Evolutionary conservation across 495 filamentous ascomycete species (phyloP).

Genomic region (Penicillium salamii): DNA sequence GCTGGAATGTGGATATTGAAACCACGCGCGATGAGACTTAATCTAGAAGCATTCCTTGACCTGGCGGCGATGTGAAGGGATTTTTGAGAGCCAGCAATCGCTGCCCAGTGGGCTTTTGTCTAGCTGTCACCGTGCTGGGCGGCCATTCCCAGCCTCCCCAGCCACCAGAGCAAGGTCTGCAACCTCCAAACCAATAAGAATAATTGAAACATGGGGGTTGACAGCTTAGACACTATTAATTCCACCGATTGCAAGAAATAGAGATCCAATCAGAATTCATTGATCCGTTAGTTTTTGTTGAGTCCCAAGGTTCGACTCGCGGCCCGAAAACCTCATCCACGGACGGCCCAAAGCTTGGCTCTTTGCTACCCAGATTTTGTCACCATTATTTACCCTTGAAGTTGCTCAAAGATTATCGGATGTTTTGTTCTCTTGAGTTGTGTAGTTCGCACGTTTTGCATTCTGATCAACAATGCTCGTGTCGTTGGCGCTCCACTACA

Average conservation of each 20-base stretch:
- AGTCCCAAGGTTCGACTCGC: constrained; percentile 3
- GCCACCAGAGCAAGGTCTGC: constrained; percentile 17
- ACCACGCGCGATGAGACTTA: constrained; percentile 14
- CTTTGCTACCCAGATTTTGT: not conserved
- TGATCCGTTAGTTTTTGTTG: not conserved
- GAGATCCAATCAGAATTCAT: constrained; percentile 7
- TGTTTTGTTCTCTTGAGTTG: too few species aligned
- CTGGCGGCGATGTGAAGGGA: constrained; percentile 13
- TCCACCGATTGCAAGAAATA: constrained; percentile 11
- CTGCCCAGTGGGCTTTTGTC: constrained; percentile 23
- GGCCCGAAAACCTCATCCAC: constrained; percentile 8
- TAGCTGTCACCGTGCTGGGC: constrained; percentile 19
- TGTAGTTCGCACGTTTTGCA: too few species aligned
- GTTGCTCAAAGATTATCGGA: too few species aligned
- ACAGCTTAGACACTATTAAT: constrained; percentile 15
- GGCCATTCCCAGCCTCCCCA: constrained; percentile 30
- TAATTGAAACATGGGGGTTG: constrained; percentile 18
- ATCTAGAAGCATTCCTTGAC: constrained; percentile 25
- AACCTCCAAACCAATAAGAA: constrained; percentile 20
- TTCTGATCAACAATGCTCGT: too few species aligned
- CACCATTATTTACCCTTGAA: too few species aligned
- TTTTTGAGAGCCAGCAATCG: constrained; percentile 7
- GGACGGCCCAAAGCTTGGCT: constrained; percentile 17
- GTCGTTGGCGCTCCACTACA: too few species aligned
- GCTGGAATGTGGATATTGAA: constrained; percentile 15